Evolutionary conservation across 176 grass and related monocot species (phyloP), one percentile per base, ranked within the genome.

Genomic region (Aegilops umbellulata): DNA sequence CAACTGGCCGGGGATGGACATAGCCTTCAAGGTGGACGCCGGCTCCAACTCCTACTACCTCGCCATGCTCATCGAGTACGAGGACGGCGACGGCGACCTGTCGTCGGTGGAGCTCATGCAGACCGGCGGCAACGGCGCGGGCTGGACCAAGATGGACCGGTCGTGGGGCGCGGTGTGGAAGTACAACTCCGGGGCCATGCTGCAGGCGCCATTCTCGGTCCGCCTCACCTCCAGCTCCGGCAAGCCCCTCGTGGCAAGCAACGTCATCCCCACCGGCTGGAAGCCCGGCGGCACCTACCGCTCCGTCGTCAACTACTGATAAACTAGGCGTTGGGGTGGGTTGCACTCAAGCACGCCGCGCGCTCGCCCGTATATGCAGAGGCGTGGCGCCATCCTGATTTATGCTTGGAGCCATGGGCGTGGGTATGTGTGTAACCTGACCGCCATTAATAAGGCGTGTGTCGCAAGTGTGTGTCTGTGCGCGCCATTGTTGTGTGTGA

Each of bases 41-140:
- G 93, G 95, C 32, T 97, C 95, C 22, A 97, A 97, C 89, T 66
- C 87, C 8, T 76, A 90, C 89, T 97, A 97, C 91, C 74, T 97
- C 4, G 95, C 93, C 3, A 44, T 97, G 26, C 80, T 95, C 10
- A 27, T 95, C 69, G 91, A 95, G 87, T 95, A 90, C 80, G 89
- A 89, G 85, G 76, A 77, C 47, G 93, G 91, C 10, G 95, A 97
- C 69, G 95, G 92, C 77, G 92, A 91, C 69, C 95, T 97, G 25
- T 65, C 82, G 9, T 80, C 84, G 4, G 95, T 97, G 5, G 93
- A 92, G 62, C 82, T 97, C 24, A 87, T 77, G 92, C 84, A 93
- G 69, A 4, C 10, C 30, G 79, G 72, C 35, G 83, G 41, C 17
- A 49, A 49, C 41, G 51, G 42, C 34, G 27, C 17, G 1, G 3